Evolutionary conservation across 2,329 filamentous ascomycete genomes (phyloP).

Genomic region (Fusarium praegraminearum): DNA sequence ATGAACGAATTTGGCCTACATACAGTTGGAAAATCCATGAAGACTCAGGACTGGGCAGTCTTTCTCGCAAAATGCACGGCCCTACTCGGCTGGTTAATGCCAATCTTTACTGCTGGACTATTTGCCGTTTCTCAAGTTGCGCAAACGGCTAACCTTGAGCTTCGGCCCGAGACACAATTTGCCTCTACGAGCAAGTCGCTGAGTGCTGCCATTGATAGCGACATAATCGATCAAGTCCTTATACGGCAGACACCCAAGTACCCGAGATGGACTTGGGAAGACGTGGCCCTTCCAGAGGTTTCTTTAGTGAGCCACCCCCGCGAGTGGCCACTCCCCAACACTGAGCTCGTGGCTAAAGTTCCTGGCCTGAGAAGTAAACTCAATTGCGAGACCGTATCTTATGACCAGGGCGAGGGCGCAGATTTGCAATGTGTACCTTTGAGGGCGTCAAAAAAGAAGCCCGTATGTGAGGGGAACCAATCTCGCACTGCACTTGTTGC

Average conservation of each 20-base stretch:
- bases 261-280: constrained; percentile 46
- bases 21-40: constrained; percentile 45
- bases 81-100: constrained; percentile 48
- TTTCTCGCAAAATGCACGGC: constrained; percentile 44
- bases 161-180: constrained; percentile 41
- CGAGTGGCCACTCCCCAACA: constrained; percentile 44
- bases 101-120: constrained; percentile 48
- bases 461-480: constrained; percentile 34
- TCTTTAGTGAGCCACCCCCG: constrained; percentile 29
- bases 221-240: constrained; percentile 37
- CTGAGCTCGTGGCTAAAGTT: constrained; percentile 37
- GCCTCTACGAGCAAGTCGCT: constrained; percentile 38
- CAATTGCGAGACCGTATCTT: constrained; percentile 39
- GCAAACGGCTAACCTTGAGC: constrained; percentile 38
- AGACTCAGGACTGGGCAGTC: constrained; percentile 46
- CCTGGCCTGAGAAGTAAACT: constrained; percentile 37
- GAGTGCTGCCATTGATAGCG: constrained; percentile 24
- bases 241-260: constrained; percentile 41
- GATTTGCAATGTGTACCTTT: constrained; percentile 39
- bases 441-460: constrained; percentile 28
- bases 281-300: constrained; percentile 43
- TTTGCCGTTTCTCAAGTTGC: constrained; percentile 43
- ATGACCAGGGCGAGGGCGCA: constrained; percentile 27
- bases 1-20: constrained; percentile 47
- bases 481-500: constrained; percentile 41